Base-by-base conservation (phyloP, 2,329 filamentous ascomycete species). In the Endoconidiophora polonica region DNA sequence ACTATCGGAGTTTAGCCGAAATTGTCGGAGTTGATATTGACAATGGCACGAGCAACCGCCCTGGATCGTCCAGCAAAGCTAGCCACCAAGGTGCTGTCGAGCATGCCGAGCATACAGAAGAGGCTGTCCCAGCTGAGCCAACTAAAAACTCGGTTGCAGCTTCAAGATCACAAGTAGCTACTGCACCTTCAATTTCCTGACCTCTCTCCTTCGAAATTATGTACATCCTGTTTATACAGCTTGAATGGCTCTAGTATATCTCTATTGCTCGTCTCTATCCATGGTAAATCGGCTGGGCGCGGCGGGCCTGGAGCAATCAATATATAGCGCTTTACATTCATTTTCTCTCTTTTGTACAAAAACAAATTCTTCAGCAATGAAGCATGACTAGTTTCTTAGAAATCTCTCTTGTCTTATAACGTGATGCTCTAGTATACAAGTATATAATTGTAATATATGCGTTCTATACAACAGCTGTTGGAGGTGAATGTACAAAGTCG, bases 1-100 rank as follows among this genome's bases (percentile, higher is more conserved):
- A 94, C 62, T 95, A 95, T 61, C 74, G 79, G 50, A 94, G 86
- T 57, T 67, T 96, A 20, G 84, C 86, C 2, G 84, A 86, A 54
- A 85, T 93, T 62, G 84, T 95, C 26, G 84, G 81, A 0, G 77
- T 77, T 5, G 70, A 74, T 44, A 65, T 77, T 33, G 51, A 49
- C 18, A 53, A 44, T 6, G 44, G 44, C 2, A 29, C 18, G 12
- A 37, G 18, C 9, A 46, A 38, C 44, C 38, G 47, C 5, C 42
- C 37, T 6, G 41, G 38, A 12, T 45, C 36, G 5, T 22, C 22
- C 22, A 36, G 51, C 16, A 49, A 53, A 47, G 23, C 36, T 22
- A 47, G 44, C 4, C 46, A 53, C 18, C 33, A 29, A 7, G 47
- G 46, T 9, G 29, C 39, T 18, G 37, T 48, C 37, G 47, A 49